phyloP scores from a whole-genome alignment of 176 grass and related monocot genomes.

The Triticum urartu region DNA sequence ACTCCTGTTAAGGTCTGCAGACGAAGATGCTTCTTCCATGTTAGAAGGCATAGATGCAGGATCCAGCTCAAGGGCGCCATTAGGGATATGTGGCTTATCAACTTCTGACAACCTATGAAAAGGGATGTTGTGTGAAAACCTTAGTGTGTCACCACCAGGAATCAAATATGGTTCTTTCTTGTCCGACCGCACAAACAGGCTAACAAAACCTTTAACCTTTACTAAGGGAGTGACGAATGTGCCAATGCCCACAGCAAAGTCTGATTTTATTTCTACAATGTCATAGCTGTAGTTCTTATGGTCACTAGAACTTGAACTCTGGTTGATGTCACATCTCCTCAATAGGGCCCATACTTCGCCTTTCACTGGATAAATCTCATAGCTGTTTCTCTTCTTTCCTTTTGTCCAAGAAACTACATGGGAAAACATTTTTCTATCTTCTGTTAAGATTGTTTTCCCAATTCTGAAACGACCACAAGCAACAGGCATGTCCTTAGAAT shows the following conservation, averaged over 20 bases:
- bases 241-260: conserved; percentile 32
- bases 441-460: conserved; percentile 35
- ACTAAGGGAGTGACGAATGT: conserved; percentile 48
- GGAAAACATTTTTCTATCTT: conserved; percentile 62
- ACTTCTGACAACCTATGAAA: conserved; percentile 40
- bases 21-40: conserved; percentile 35
- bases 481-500: conserved; percentile 55
- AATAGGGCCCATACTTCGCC: conserved; percentile 71
- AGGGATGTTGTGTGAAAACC: conserved; percentile 68
- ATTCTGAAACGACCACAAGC: conserved; percentile 63
- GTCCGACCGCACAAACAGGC: conserved; percentile 47
- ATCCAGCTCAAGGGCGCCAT: conserved; percentile 70
- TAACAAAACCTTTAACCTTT: conserved; percentile 62
- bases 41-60: conserved; percentile 56
- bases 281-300: conserved; percentile 40
- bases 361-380: conserved; percentile 69
- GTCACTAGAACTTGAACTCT: conserved; percentile 33
- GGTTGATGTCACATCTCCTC: conserved; percentile 43
- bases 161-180: conserved; percentile 46
- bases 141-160: conserved; percentile 49
- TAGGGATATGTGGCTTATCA: conserved; percentile 41
- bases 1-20: conserved; percentile 30
- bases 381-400: conserved; percentile 45
- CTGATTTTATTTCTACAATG: conserved; percentile 62
- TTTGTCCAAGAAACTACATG: conserved; percentile 56